These are phyloP conservation scores for Talaromyces sp. DNA, from an alignment of 2,329 filamentous ascomycete species.

Conservation along the genomic window DNA sequence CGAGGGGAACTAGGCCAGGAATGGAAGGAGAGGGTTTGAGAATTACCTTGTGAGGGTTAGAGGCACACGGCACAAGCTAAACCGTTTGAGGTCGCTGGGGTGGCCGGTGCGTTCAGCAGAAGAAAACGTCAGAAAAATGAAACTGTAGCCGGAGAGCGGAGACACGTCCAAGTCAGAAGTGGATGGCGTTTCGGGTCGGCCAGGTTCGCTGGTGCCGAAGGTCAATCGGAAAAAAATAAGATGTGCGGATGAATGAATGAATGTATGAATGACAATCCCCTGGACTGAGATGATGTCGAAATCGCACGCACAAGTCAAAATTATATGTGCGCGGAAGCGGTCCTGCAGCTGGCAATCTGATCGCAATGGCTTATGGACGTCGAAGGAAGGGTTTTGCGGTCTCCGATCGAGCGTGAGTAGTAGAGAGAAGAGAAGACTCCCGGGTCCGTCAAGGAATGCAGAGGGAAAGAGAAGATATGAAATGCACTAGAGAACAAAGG, in stretches of 20 bases:
- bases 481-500: constrained; percentile 19
- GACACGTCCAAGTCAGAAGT: background rate
- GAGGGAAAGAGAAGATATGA: constrained; percentile 15
- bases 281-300: background rate
- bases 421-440: background rate
- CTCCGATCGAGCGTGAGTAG: background rate
- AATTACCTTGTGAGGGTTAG: constrained; percentile 10
- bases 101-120: constrained; percentile 7
- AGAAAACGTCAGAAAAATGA: constrained; percentile 1
- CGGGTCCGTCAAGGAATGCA: constrained; percentile 15
- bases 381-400: background rate
- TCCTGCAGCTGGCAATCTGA: background rate
- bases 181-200: background rate
- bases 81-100: constrained; percentile 11
- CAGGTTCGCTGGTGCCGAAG: background rate
- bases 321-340: background rate
- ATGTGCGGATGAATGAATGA: no score
- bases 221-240: background rate
- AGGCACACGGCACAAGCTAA: constrained; percentile 8
- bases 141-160: constrained; percentile 2
- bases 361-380: background rate
- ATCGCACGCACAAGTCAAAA: background rate
- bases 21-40: background rate
- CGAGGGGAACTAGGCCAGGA: background rate
- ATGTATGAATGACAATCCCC: background rate